Percentiles rank a stretch among this genome's conserved stretches.
phyloP scores from a whole-genome alignment of 805 yeast species.

The Kuraishia piskuri region DNA sequence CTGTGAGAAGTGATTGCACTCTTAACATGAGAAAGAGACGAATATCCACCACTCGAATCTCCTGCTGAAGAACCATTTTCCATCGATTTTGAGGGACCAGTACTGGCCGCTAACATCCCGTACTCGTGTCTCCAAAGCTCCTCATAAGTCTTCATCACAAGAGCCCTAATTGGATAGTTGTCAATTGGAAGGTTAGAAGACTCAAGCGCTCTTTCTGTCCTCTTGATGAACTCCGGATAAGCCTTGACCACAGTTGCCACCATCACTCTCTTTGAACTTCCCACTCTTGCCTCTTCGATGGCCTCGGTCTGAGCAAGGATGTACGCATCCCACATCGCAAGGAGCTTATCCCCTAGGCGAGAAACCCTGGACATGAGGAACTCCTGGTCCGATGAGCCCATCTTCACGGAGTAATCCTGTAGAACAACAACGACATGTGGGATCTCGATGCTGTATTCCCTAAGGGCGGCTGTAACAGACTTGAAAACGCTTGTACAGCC shows the following conservation, averaged over 20 bases:
- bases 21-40: neutral
- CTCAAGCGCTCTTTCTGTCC: slow-evolving; percentile 23
- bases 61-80: neutral
- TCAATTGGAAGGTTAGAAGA: neutral
- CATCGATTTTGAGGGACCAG: neutral
- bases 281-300: slow-evolving; percentile 26
- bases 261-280: slow-evolving; percentile 8
- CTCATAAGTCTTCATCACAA: neutral
- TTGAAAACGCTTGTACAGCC: slow-evolving; percentile 21
- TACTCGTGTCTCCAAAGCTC: slow-evolving; percentile 3
- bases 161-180: neutral
- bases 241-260: slow-evolving; percentile 36
- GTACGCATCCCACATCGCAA: slow-evolving; percentile 49
- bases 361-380: slow-evolving; percentile 42
- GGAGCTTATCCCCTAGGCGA: slow-evolving; percentile 42
- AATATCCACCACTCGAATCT: neutral
- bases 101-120: neutral
- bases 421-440: slow-evolving; percentile 34
- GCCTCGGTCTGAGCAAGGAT: slow-evolving; percentile 42
- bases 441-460: slow-evolving; percentile 29
- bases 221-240: slow-evolving; percentile 36
- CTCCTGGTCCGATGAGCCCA: slow-evolving; percentile 54
- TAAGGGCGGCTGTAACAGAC: slow-evolving; percentile 22
- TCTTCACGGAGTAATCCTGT: slow-evolving; percentile 27
- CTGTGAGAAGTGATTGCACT: neutral